Conservation (phyloP, 1,284 basidiomycete species). For the Cutaneotrichosporon spelunceum region DNA sequence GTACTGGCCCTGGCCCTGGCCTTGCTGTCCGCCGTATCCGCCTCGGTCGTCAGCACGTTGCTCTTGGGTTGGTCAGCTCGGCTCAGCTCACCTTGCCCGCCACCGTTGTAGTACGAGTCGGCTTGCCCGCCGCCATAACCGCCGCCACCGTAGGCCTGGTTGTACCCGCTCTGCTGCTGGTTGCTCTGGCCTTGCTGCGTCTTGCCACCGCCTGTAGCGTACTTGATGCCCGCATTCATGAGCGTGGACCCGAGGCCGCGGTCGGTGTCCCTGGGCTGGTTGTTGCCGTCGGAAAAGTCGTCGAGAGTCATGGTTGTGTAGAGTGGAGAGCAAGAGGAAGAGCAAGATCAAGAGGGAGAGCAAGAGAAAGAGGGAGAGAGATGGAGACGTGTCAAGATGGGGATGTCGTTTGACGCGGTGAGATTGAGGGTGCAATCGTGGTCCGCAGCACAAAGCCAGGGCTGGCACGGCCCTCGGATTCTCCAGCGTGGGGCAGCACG, state of each 20-base stretch:
- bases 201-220: background rate
- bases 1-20: background rate
- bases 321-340: too few species aligned
- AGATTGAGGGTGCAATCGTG: background rate
- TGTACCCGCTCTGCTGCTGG: background rate
- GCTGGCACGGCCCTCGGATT: too few species aligned
- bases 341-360: too few species aligned
- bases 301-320: background rate
- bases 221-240: constrained; percentile 5
- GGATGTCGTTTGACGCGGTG: too few species aligned
- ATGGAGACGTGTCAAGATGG: background rate
- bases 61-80: too few species aligned
- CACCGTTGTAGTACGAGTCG: background rate
- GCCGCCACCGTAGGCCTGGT: background rate
- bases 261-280: background rate
- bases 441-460: too few species aligned
- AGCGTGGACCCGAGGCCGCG: background rate
- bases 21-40: background rate
- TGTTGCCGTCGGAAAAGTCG: background rate
- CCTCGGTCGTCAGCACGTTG: too few species aligned
- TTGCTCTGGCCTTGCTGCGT: background rate
- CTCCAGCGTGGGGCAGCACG: too few species aligned
- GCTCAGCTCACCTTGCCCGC: background rate
- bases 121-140: background rate
- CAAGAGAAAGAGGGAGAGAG: background rate